Evolutionary conservation across 164 flowering plant genomes (phyloP), one percentile per base, ranked within the genome.

Genomic region (Hamamelis virginiana): DNA sequence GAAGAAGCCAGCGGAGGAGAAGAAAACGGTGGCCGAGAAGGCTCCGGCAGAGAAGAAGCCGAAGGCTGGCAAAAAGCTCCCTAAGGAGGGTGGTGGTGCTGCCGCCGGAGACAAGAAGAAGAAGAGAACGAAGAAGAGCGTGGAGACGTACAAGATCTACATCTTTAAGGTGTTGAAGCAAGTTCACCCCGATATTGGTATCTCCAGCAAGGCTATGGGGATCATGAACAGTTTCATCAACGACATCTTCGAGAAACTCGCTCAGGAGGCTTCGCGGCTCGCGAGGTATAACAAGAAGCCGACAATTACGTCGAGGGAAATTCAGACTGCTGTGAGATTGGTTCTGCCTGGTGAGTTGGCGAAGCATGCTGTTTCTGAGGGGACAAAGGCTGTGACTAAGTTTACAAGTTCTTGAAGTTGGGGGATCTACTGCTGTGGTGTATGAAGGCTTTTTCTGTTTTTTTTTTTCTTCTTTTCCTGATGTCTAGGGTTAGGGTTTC

Each of bases 301-400:
- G 11, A 80, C 83, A 5, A 80, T 80, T 58, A 77, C 86, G 0
- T 78, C 82, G 0, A 43, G 86, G 70, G 86, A 83, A 73, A 83
- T 83, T 65, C 87, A 83, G 78, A 81, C 87, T 10, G 84, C 87
- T 1, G 84, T 83, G 1, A 59, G 87, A 13, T 73, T 83, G 25
- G 87, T 83, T 3, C 68, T 83, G 28, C 87, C 87, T 4, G 87
- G 87, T 6, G 87, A 83, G 48, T 48, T 83, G 25, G 87, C 87
- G 4, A 83, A 83, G 78, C 87, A 83, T 59, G 87, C 87, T 25
- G 86, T 83, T 8, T 83, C 84, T 3, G 86, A 83, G 47, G 86
- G 86, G 11, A 83, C 86, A 0, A 83, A 83, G 75, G 86, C 86
- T 3, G 84, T 83, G 1, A 83, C 84, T 22, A 83, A 83, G 65